Base-by-base conservation (phyloP, 768 basidiomycete species). In the Hortiboletus campestris region DNA sequence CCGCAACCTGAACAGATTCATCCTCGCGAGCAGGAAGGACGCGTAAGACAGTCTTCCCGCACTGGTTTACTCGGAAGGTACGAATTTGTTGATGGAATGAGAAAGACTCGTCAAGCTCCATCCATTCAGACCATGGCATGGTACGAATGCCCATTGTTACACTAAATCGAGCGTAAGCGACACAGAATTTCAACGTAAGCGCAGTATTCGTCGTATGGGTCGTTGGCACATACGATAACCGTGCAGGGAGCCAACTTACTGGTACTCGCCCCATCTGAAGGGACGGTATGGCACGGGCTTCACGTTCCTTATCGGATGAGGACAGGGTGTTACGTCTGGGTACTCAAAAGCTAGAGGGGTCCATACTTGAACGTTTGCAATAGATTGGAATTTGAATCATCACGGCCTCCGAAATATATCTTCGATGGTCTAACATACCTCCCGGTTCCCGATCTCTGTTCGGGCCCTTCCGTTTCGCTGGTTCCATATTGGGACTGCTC, bases 91-190 rank as follows among this genome's bases (percentile, higher is more conserved):
- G 80, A 63, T 85, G 85, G 29, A 63, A 60, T 13, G 73, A 68
- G 63, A 83, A 87, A 46, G 81, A 74, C 50, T 80, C 75, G 69
- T 90, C 88, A 32, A 89, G 76, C 74, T 91, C 86, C 49, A 89
- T 84, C 88, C 89, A 91, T 49, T 86, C 82, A 17, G 78, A 75
- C 84, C 85, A 91, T 9, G 75, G 75, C 86, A 91, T 88, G 46
- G 69, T 76, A 25, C 84, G 79, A 61, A 88, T 81, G 57, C 84
- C 87, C 87, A 89, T 89, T 31, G 85, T 89, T 20, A 88, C 78
- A 58, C 86, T 88, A 47, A 8, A 17, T 14, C 5, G 25, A 49
- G 20, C 4, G 17, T 60, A 17, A 63, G 54, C n/a, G 4, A 63
- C 6, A 20, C 2, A 10, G 11, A 32, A 31, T 12, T 19, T 28